Conservation (phyloP, 345 rosid genomes). For the Nephelium lappaceum region DNA sequence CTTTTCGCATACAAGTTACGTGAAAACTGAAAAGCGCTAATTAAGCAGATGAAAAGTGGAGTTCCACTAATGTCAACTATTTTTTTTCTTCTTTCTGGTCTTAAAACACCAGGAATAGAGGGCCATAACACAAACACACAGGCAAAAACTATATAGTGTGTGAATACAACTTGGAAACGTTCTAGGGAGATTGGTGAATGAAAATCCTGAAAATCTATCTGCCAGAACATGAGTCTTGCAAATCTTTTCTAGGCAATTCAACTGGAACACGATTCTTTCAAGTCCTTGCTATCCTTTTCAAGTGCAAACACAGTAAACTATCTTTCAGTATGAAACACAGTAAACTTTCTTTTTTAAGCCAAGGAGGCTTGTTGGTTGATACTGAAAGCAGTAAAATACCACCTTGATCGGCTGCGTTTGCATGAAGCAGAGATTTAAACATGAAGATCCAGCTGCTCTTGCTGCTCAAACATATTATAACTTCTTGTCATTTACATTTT, state of each 20-base stretch:
- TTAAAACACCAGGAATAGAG: neutral
- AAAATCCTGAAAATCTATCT: neutral
- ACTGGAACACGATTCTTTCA: neutral
- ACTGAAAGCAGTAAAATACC: neutral
- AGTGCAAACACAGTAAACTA: neutral
- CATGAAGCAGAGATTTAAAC: constrained; percentile 24
- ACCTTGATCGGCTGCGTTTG: constrained; percentile 35
- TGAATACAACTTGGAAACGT: neutral
- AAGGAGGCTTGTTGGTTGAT: neutral
- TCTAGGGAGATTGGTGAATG: neutral
- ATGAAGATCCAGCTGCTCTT: constrained; percentile 28
- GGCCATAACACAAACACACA: neutral
- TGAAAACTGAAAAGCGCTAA: too few species aligned
- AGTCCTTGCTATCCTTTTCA: constrained; percentile 2
- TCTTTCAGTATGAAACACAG: neutral
- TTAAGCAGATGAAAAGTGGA: too few species aligned
- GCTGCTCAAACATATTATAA: constrained; percentile 40
- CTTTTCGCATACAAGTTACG: too few species aligned
- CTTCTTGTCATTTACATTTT: neutral
- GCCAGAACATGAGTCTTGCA: neutral
- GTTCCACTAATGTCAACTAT: too few species aligned
- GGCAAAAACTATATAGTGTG: neutral
- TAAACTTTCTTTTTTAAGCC: neutral
- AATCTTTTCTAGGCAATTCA: neutral
- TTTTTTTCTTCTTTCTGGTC: neutral